phyloP scores from a whole-genome alignment of 441 rosid genomes.

The Gossypium schwendimanii region DNA sequence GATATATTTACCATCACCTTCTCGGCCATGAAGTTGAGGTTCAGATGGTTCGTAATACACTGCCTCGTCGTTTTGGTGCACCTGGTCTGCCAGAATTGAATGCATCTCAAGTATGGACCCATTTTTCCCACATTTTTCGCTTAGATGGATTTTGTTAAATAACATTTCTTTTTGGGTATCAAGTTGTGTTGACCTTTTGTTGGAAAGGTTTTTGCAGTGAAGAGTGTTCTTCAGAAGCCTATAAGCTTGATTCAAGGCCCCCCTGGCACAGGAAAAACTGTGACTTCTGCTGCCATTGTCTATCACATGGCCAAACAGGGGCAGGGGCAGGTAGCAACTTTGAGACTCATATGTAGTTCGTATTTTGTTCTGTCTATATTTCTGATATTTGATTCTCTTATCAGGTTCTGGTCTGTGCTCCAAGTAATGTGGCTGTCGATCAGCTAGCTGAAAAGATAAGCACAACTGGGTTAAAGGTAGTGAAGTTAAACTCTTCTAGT shows the following conservation, averaged over 20 bases:
- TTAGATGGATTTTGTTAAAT: neutral
- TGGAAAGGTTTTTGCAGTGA: slow-evolving; percentile 84
- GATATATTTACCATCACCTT: slow-evolving; percentile 93
- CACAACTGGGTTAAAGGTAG: slow-evolving; percentile 95
- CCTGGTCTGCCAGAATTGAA: slow-evolving; percentile 98
- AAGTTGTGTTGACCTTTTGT: slow-evolving; percentile 3
- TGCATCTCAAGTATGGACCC: slow-evolving; percentile 76
- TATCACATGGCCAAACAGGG: slow-evolving; percentile 99
- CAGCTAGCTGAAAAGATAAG: slow-evolving; percentile 98
- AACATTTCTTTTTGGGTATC: neutral
- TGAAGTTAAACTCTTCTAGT: neutral
- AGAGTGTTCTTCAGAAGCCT: slow-evolving; percentile 97
- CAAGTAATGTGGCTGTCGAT: slow-evolving; percentile 99
- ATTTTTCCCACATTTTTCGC: neutral
- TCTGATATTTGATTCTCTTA: slow-evolving; percentile 13
- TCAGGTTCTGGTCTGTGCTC: slow-evolving; percentile 97
- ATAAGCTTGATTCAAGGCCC: slow-evolving; percentile 98
- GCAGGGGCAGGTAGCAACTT: slow-evolving; percentile 74
- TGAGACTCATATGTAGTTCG: slow-evolving; percentile 4
- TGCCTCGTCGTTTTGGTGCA: slow-evolving; percentile 95
- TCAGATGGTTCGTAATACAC: slow-evolving; percentile 82
- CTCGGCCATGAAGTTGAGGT: slow-evolving; percentile 98
- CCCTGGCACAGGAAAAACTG: slow-evolving; percentile 99
- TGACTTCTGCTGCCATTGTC: slow-evolving; percentile 98
- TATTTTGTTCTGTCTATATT: neutral